Percentiles rank a stretch among this genome's conserved stretches.
Evolutionary conservation across 1,284 basidiomycete species (phyloP).

Genomic region (Microbotryum scabiosae): DNA sequence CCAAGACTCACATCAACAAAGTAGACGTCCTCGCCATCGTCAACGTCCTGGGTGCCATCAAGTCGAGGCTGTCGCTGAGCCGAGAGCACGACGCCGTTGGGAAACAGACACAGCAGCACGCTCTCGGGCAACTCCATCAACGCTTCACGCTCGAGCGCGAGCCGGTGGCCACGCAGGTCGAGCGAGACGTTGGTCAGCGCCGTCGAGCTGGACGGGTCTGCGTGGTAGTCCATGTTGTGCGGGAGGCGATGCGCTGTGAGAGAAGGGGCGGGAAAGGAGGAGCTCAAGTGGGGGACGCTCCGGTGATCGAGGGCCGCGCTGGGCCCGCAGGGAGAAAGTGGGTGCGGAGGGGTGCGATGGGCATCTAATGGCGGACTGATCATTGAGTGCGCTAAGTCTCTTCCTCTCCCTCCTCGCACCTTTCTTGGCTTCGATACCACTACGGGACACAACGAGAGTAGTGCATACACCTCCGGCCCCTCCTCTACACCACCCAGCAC

Average conservation of each 20-base stretch:
- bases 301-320: background rate
- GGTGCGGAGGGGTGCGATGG: background rate
- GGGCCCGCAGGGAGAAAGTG: background rate
- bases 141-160: constrained; percentile 92
- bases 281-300: background rate
- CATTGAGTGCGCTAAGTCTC: too few species aligned
- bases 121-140: constrained; percentile 98
- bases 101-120: constrained; percentile 90
- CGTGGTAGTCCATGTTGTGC: background rate
- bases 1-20: constrained; percentile 74
- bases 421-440: too few species aligned
- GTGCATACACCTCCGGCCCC: too few species aligned
- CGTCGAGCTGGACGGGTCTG: background rate
- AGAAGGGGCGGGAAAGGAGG: background rate
- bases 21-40: constrained; percentile 72
- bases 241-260: background rate
- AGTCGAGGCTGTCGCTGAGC: constrained; percentile 58
- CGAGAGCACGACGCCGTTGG: constrained; percentile 89
- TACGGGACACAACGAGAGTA: too few species aligned
- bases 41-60: constrained; percentile 64
- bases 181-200: constrained; percentile 52
- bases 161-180: constrained; percentile 82
- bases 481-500: too few species aligned
- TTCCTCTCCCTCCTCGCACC: too few species aligned
- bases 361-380: background rate